These are phyloP conservation scores for Chrysopogon serrulatus DNA, from an alignment of 176 grass and related monocot species.

Conservation along the genomic window DNA sequence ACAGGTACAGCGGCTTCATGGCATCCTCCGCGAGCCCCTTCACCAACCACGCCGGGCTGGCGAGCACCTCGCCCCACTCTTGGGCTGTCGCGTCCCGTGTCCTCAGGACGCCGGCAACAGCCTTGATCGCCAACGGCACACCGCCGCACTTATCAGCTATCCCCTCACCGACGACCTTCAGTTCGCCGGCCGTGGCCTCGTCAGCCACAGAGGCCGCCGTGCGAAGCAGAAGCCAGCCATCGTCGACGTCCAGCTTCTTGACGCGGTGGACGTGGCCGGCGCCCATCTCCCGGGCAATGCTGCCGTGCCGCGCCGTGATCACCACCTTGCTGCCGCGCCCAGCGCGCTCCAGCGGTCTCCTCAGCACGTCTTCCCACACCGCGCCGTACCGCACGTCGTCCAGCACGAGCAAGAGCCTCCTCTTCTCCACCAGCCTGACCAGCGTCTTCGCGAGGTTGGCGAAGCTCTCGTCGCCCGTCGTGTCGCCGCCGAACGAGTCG, in stretches of 20 bases:
- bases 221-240: constrained; percentile 50
- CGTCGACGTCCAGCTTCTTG: constrained; percentile 28
- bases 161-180: constrained; percentile 31
- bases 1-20: constrained; percentile 53
- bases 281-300: constrained; percentile 38
- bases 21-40: constrained; percentile 41
- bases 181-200: background rate
- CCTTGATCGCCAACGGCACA: constrained; percentile 50
- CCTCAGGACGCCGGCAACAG: constrained; percentile 46
- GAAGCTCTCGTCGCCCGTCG: constrained; percentile 7
- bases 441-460: constrained; percentile 31
- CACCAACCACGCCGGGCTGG: constrained; percentile 39
- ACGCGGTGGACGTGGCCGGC: constrained; percentile 43
- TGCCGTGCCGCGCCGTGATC: constrained; percentile 36
- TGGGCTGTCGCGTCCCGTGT: constrained; percentile 15
- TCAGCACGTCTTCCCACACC: constrained; percentile 46
- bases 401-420: constrained; percentile 54
- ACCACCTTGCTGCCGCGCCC: constrained; percentile 53
- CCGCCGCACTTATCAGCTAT: constrained; percentile 53
- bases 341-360: constrained; percentile 21
- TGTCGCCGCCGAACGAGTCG: constrained; percentile 35
- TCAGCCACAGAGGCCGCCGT: background rate
- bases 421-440: constrained; percentile 24
- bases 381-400: constrained; percentile 43
- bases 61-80: constrained; percentile 31